phyloP scores from a whole-genome alignment of 2,329 filamentous ascomycete species.

The Pseudocercospora vitis region DNA sequence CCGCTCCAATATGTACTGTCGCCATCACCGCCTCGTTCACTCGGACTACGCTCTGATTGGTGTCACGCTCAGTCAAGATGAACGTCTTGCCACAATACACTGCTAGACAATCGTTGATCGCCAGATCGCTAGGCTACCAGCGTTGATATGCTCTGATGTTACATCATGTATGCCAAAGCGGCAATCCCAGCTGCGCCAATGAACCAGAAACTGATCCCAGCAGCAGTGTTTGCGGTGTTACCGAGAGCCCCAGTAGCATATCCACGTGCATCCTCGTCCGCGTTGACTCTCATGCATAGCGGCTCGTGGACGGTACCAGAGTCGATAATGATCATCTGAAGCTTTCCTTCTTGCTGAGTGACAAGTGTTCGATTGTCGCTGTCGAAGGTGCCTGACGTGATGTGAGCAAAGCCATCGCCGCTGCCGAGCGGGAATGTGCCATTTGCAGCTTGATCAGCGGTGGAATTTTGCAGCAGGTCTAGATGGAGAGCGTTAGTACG shows the following conservation, averaged over 20 bases:
- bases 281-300: constrained; percentile 15
- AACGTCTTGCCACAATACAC: too few species aligned
- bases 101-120: too few species aligned
- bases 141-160: too few species aligned
- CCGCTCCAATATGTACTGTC: too few species aligned
- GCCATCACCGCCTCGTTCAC: too few species aligned
- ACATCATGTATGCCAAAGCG: constrained; percentile 14
- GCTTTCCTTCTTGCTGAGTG: constrained; percentile 10
- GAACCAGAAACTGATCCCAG: constrained; percentile 11
- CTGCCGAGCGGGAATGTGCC: constrained; percentile 2
- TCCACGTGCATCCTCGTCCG: constrained; percentile 8
- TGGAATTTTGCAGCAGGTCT: constrained; percentile 9
- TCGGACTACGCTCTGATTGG: too few species aligned
- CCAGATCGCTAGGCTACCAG: too few species aligned
- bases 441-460: background rate
- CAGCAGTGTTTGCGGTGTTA: constrained; percentile 4
- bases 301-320: constrained; percentile 17
- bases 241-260: constrained; percentile 9
- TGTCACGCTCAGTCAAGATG: too few species aligned
- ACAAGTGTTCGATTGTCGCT: constrained; percentile 11
- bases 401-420: constrained; percentile 18
- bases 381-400: constrained; percentile 14
- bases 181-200: constrained; percentile 11
- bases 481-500: background rate
- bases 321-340: constrained; percentile 18